Conservation (phyloP, 2,329 filamentous ascomycete genomes). For the Colletotrichum melonis region DNA sequence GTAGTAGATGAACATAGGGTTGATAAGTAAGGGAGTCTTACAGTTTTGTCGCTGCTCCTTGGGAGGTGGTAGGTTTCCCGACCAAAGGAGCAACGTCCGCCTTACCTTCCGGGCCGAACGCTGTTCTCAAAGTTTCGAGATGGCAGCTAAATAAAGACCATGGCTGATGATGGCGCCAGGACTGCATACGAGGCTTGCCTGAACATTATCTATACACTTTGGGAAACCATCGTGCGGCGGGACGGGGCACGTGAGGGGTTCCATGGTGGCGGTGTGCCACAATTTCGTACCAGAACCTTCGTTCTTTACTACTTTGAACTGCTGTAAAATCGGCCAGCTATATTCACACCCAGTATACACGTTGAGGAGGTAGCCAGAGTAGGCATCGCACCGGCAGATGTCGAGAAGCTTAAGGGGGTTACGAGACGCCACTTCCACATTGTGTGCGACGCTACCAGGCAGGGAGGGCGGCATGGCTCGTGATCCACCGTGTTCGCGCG, state of each 20-base stretch:
- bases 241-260: neutral
- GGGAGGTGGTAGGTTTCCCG: neutral
- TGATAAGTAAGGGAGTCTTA: neutral
- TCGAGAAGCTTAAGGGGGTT: neutral
- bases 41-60: neutral
- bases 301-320: neutral
- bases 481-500: too few relatives aligned
- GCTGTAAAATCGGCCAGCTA: neutral
- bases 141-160: too few relatives aligned
- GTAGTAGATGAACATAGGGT: neutral
- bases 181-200: neutral
- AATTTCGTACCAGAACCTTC: neutral
- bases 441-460: neutral
- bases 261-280: neutral
- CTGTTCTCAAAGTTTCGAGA: neutral
- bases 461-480: too few relatives aligned
- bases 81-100: neutral
- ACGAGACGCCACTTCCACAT: neutral
- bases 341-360: neutral
- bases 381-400: neutral
- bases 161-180: neutral
- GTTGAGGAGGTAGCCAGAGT: neutral
- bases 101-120: neutral
- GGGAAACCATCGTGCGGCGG: neutral
- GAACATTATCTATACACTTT: neutral